Conservation (phyloP, 768 basidiomycete genomes). For the Mycena rebaudengoi region DNA sequence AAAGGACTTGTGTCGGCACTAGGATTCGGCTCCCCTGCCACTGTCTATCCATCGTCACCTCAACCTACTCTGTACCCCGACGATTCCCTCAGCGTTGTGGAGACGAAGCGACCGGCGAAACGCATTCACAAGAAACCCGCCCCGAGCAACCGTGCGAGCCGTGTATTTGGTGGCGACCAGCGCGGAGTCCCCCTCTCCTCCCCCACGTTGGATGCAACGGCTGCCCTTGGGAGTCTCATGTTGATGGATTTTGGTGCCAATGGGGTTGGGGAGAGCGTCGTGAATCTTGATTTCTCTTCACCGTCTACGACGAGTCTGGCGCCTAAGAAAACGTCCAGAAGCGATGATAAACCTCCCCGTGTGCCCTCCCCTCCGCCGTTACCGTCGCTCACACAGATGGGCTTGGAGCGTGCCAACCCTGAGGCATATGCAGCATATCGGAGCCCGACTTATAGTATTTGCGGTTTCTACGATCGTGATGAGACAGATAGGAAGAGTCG, state of each 20-base stretch:
- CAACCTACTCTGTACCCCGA: conserved; percentile 76
- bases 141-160: conserved; percentile 30
- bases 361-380: conserved; percentile 83
- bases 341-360: conserved; percentile 72
- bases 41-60: conserved; percentile 58
- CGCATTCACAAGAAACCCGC: conserved; percentile 44
- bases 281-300: conserved; percentile 40
- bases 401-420: conserved; percentile 66
- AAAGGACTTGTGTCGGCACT: conserved; percentile 45
- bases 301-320: conserved; percentile 33
- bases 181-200: conserved; percentile 26
- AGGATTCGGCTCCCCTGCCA: conserved; percentile 48
- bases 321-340: conserved; percentile 36
- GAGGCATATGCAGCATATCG: conserved; percentile 72
- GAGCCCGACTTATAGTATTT: conserved; percentile 87
- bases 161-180: conserved; percentile 36
- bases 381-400: conserved; percentile 83
- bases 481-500: conserved; percentile 64
- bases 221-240: conserved; percentile 67
- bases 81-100: conserved; percentile 72
- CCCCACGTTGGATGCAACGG: conserved; percentile 50
- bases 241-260: conserved; percentile 65
- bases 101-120: conserved; percentile 39
- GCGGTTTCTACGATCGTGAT: conserved; percentile 80
- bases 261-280: conserved; percentile 45